phyloP scores from a whole-genome alignment of 805 yeast genomes.

The Jamesozyma hellenica region DNA sequence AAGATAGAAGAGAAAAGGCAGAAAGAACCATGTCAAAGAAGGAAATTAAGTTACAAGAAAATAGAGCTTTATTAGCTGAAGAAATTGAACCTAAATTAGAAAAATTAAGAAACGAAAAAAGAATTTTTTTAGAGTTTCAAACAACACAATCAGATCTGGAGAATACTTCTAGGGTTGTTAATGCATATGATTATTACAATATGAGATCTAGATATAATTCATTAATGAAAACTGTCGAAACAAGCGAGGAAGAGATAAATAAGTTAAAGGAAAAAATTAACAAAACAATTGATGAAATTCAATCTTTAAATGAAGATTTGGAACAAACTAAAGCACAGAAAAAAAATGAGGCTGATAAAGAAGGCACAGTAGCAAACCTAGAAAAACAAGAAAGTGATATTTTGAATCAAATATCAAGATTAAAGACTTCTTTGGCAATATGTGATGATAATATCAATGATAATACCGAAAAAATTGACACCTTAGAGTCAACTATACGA shows the following conservation, averaged over 20 bases:
- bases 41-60: slow-evolving; percentile 73
- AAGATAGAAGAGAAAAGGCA: slow-evolving; percentile 86
- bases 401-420: slow-evolving; percentile 56
- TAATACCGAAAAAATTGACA: slow-evolving; percentile 33
- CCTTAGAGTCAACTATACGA: slow-evolving; percentile 28
- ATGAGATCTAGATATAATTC: slow-evolving; percentile 34
- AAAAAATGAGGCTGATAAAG: slow-evolving; percentile 50
- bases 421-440: slow-evolving; percentile 54
- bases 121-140: slow-evolving; percentile 76
- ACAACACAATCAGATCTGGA: slow-evolving; percentile 75
- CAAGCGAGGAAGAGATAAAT: slow-evolving; percentile 33
- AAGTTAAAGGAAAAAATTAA: slow-evolving; percentile 37
- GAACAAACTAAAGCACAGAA: slow-evolving; percentile 41
- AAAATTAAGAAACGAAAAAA: slow-evolving; percentile 68
- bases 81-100: slow-evolving; percentile 91
- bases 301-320: slow-evolving; percentile 50
- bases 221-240: slow-evolving; percentile 35
- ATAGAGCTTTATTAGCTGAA: slow-evolving; percentile 59
- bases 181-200: slow-evolving; percentile 59
- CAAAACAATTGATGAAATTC: slow-evolving; percentile 45
- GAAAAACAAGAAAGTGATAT: slow-evolving; percentile 48
- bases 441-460: slow-evolving; percentile 48
- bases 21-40: slow-evolving; percentile 86
- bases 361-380: slow-evolving; percentile 47
- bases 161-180: slow-evolving; percentile 58